A percentile compares a stretch with the other conserved stretches of the same genome.
Evolutionary conservation across 768 basidiomycete species (phyloP).

Genomic region (Naematelia aurantialba): DNA sequence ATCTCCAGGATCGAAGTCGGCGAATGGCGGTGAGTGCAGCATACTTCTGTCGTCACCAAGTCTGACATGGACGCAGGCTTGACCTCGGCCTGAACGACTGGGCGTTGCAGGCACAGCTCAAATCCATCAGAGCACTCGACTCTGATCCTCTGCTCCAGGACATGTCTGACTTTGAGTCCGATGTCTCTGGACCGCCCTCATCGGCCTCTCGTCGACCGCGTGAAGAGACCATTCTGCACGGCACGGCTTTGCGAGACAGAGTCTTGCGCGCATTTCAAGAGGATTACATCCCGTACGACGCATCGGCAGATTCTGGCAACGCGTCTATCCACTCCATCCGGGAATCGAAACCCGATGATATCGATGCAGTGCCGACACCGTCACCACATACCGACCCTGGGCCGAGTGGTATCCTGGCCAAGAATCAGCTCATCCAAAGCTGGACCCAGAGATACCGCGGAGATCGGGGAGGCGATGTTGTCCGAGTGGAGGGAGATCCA

Average conservation of each 20-base stretch:
- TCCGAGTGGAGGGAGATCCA: slow-evolving; percentile 75
- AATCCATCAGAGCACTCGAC: slow-evolving; percentile 61
- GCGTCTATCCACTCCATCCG: neutral
- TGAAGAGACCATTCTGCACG: slow-evolving; percentile 57
- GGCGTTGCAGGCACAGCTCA: slow-evolving; percentile 65
- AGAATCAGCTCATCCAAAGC: slow-evolving; percentile 72
- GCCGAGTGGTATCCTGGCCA: slow-evolving; percentile 60
- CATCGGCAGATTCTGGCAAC: neutral
- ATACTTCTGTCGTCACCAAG: neutral
- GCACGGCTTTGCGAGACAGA: slow-evolving; percentile 69
- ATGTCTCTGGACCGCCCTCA: neutral
- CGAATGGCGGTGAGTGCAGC: slow-evolving; percentile 36
- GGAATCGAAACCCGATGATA: slow-evolving; percentile 19
- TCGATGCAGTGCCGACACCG: slow-evolving; percentile 46
- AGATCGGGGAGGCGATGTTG: slow-evolving; percentile 51
- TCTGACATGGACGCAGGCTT: slow-evolving; percentile 49
- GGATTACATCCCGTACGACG: slow-evolving; percentile 20
- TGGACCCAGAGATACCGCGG: slow-evolving; percentile 71
- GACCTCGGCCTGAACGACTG: slow-evolving; percentile 69
- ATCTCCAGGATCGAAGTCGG: slow-evolving; percentile 21
- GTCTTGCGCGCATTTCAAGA: slow-evolving; percentile 60
- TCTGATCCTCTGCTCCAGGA: slow-evolving; percentile 55
- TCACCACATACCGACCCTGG: slow-evolving; percentile 49
- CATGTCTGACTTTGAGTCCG: slow-evolving; percentile 13
- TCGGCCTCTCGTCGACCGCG: slow-evolving; percentile 31